Evolutionary conservation across 306 rosid genomes (phyloP), one percentile per base, ranked within the genome.

Genomic region (Rubus parviflorus): DNA sequence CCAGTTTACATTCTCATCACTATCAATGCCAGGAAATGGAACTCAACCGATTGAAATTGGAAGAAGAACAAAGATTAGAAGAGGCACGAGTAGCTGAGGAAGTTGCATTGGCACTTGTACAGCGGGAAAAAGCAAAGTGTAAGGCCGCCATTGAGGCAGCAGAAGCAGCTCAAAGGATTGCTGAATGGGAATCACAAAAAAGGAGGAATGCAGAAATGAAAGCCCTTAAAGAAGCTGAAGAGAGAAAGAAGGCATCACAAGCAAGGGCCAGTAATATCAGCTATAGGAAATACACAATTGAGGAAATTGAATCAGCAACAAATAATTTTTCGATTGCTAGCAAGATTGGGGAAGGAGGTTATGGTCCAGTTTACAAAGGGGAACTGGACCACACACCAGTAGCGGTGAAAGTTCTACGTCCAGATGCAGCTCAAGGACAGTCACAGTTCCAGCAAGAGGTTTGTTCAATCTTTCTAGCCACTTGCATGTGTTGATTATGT

Each of bases 291-390:
- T 94, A 94, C 78, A 48, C 77, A 9, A 83, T 93, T 8, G 83
- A 93, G 77, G 96, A 91, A 66, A 86, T 93, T 37, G 96, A 93
- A 86, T 75, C 23, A 5, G 98, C 96, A 48, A 91, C 98, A 13
- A 42, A 81, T 0, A 20, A 57, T 79, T 91, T 93, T 66, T 23
- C 87, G 0, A 60, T 45, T 22, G 40, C 90, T 40, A 81, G 80
- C 56, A 90, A 88, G 79, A 85, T 93, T 11, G 97, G 97, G 0
- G 98, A 91, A 87, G 97, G 98, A 52, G 96, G 97, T 40, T 93
- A 91, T 53, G 98, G 97, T 5, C 97, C 98, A 2, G 97, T 90
- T n/a, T 93, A 73, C 77, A 80, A 74, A 65, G 81, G 89, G 41
- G 88, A 88, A 78, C 85, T 91, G 61, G 97, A 90, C 75, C 96